phyloP scores from a whole-genome alignment of 148 eudicot species.

The Gaultheria prostrata region DNA sequence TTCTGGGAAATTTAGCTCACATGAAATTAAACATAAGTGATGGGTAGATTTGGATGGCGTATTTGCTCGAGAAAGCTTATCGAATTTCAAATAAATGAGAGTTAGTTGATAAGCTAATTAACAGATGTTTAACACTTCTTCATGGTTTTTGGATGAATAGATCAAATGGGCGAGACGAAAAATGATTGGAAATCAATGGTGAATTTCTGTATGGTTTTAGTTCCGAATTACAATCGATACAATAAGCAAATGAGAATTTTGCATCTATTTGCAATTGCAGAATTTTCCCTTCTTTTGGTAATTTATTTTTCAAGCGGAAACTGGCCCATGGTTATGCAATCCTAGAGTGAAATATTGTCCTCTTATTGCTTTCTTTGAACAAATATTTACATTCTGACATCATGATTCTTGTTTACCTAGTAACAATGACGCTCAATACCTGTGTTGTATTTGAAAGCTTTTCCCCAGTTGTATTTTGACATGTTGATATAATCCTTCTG shows the following conservation, averaged over 20 bases:
- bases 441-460: not conserved
- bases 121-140: not conserved
- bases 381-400: not conserved
- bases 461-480: not conserved
- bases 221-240: not conserved
- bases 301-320: not conserved
- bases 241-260: not conserved
- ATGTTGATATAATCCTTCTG: not conserved
- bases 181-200: not conserved
- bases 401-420: not conserved
- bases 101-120: not conserved
- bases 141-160: not conserved
- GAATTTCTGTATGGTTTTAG: not conserved
- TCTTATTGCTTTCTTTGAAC: not conserved
- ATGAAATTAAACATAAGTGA: not conserved
- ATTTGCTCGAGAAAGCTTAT: not conserved
- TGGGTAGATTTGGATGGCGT: not conserved
- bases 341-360: not conserved
- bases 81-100: not conserved
- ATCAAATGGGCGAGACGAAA: not conserved
- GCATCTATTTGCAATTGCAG: not conserved
- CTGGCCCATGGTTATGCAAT: not conserved
- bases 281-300: not conserved
- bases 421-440: not conserved
- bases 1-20: not conserved